Base-by-base conservation (phyloP, 306 rosid genomes). In the Vigna reflexopilosa region DNA sequence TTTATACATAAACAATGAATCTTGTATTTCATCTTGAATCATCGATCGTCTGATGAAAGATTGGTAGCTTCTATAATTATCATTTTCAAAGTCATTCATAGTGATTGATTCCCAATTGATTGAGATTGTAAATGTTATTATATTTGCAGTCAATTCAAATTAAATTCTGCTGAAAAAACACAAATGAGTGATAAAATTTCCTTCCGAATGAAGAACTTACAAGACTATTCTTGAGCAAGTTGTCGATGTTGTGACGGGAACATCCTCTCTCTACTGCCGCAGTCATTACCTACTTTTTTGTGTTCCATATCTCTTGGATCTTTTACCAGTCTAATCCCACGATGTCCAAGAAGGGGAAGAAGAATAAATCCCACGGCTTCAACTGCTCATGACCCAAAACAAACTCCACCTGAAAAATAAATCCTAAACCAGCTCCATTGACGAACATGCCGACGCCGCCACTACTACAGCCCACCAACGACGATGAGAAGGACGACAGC, bases 201-300 rank as follows among this genome's bases (percentile, higher is more conserved):
- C 61, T 72, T 80, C 44, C 15, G 73, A 64, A 67, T 13, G 56
- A 73, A 44, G 22, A 62, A 73, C 84, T 83, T 87, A 94, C 97
- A 86, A n/a, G 97, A 91, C 92, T 96, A 95, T 9, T 92, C 88
- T 81, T 66, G 20, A 63, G 93, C 93, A 47, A 94, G 95, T 28
- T 90, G 83, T 45, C 59, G 82, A 82, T 81, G 56, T 0, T 75
- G 78, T 14, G 91, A 75, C 10, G 89, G 36, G 80, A 92, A 95
- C 98, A 91, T 75, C 97, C 97, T 81, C 98, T 84, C 85, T 95
- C 98, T 4, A 92, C 89, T n/a, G 98, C 90, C 22, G 98, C 84
- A 45, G 91, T 90, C 91, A 95, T 88, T 49, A 92, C 98, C 61
- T 82, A 75, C 83, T 83, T 89, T 86, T 50, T 85, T 75, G 76